These are phyloP conservation scores for Mucor circinelloides DNA, from an alignment of 371 early-diverging fungal genomes.

Conservation along the genomic window DNA sequence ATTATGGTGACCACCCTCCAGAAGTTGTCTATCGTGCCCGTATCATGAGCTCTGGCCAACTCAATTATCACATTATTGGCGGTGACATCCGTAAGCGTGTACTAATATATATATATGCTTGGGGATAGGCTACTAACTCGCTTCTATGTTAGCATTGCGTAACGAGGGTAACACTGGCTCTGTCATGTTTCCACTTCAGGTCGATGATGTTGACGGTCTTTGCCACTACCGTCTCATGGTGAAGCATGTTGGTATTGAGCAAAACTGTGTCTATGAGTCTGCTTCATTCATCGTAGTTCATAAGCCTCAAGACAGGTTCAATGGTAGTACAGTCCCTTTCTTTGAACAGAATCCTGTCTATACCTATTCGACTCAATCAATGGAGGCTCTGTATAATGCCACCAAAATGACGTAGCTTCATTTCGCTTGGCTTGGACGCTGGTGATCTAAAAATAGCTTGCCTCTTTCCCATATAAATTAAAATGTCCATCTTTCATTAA, in stretches of 20 bases:
- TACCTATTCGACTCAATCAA: background rate
- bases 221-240: constrained; percentile 40
- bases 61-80: no score
- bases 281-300: constrained; percentile 29
- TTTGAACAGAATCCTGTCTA: no score
- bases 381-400: background rate
- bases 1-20: no score
- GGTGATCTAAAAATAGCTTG: background rate
- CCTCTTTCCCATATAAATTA: background rate
- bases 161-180: constrained; percentile 16
- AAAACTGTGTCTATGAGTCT: constrained; percentile 37
- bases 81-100: no score
- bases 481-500: background rate
- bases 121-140: no score
- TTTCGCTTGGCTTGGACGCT: background rate
- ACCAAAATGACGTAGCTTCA: background rate
- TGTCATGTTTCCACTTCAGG: constrained; percentile 19
- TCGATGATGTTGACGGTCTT: constrained; percentile 23
- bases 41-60: no score
- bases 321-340: no score
- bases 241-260: constrained; percentile 24
- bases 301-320: constrained; percentile 6
- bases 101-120: no score
- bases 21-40: no score
- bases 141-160: background rate